Base-by-base conservation (phyloP, 192 early-diverging fungal genomes). In the Blastocladiella britannica region DNA sequence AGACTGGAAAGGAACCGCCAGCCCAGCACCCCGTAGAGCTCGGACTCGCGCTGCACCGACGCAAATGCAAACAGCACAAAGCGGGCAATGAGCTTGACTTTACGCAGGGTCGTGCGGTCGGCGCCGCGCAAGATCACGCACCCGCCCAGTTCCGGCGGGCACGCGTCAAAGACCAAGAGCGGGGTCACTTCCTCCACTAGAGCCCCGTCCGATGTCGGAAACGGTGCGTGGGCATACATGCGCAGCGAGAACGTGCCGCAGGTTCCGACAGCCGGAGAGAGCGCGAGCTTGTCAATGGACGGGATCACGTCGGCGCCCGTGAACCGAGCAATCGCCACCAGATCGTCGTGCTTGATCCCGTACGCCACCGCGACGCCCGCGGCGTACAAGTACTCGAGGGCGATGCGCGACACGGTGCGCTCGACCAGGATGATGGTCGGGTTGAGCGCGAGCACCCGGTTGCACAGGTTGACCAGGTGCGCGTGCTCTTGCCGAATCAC, bases 101-200 rank as follows among this genome's bases (percentile, higher is more conserved):
- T 70, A 30, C 64, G 70, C 53, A 98, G 71, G 15, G 65, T 63
- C 25, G 77, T 70, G 26, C 80, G 58, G 12, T 72, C 71, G 5
- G 74, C 89, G n/a, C 94, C 94, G 15, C 94, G 82, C 52, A 98
- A 62, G 8, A 91, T 82, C 31, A 98, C 72, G 0, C 91, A 93
- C 55, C 91, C 85, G 25, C 89, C 88, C 0, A 86, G 67, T 43
- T 82, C 78, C 29, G 73, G 70, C 12, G 77, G 72, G 66, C 89
- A 91, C 2, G 88, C 87, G 53, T 91, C 85, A 61, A 98, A 83
- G 58, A 85, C 81, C 53, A 98, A 69, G 67, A 86, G 94, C 26
- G 87, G 82, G 58, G 90, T 93, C 52, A 86, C 72, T 9, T 47
- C 37, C 15, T 23, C 15, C 15, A 53, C 31, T n/a, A n/a, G n/a